Evolutionary conservation across 116 monocot species (phyloP).

Genomic region (Cymodocea nodosa): DNA sequence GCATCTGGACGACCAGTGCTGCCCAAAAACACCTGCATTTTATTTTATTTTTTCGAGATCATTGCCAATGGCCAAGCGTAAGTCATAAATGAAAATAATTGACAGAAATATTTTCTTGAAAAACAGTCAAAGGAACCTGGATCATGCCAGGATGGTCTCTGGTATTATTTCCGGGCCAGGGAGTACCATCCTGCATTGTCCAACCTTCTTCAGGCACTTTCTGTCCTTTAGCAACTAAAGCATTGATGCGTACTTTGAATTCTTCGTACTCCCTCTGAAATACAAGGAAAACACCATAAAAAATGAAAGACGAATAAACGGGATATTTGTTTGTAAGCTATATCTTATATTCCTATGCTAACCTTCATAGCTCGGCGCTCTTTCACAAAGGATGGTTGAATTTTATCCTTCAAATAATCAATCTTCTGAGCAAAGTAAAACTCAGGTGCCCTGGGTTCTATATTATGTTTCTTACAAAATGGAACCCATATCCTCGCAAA

Average conservation of each 20-base stretch:
- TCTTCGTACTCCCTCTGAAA: conserved; percentile 37
- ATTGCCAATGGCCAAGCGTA: not conserved
- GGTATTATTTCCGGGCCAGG: conserved; percentile 33
- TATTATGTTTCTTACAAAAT: conserved; percentile 6
- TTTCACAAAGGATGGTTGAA: conserved; percentile 25
- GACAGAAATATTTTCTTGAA: not conserved
- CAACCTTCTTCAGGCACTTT: conserved; percentile 18
- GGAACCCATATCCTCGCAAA: conserved; percentile 44
- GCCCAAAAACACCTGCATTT: conserved; percentile 56
- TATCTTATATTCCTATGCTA: not conserved
- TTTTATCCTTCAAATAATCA: conserved; percentile 14
- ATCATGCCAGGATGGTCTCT: conserved; percentile 35
- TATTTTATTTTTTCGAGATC: not conserved
- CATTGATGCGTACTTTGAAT: conserved; percentile 26
- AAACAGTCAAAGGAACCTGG: conserved; percentile 10
- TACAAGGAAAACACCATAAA: not conserved
- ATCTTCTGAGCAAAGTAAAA: conserved; percentile 40
- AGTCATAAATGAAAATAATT: not conserved
- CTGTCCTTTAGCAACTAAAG: conserved; percentile 26
- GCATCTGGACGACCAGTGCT: conserved; percentile 58
- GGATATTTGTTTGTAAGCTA: not conserved
- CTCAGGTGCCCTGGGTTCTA: conserved; percentile 37
- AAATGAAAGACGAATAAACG: not conserved
- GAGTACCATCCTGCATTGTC: conserved; percentile 8
- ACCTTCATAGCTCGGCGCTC: conserved; percentile 43